Evolutionary conservation across 352 stramenopile genomes (phyloP).

Genomic region (Phytopythium vexans): DNA sequence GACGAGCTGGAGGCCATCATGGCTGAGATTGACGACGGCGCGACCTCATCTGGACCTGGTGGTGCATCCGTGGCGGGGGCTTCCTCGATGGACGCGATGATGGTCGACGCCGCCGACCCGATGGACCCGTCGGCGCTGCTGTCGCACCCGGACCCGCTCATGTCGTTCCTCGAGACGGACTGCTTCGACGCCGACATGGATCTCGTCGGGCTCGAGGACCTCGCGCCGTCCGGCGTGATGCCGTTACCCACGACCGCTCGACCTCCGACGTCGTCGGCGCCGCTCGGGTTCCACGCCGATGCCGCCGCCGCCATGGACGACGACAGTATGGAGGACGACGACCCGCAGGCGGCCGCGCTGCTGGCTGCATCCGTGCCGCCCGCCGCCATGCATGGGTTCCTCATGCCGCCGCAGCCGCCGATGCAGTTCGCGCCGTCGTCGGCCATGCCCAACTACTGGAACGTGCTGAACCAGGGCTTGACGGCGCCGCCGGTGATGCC

Average conservation of each 20-base stretch:
- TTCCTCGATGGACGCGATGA: slow-evolving; percentile 10
- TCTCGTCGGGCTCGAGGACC: slow-evolving; percentile 54
- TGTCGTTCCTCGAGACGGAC: slow-evolving; percentile 50
- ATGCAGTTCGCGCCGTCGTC: slow-evolving; percentile 65
- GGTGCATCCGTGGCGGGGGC: too few species aligned
- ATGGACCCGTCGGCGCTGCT: slow-evolving; percentile 9
- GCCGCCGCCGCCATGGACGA: slow-evolving; percentile 18
- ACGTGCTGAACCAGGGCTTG: slow-evolving; percentile 75
- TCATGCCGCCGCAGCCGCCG: slow-evolving; percentile 11
- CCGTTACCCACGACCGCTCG: not conserved
- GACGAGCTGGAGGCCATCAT: slow-evolving; percentile 78
- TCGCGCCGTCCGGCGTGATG: slow-evolving; percentile 8
- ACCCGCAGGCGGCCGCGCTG: slow-evolving; percentile 15
- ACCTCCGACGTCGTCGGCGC: slow-evolving; percentile 5
- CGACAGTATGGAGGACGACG: slow-evolving; percentile 26
- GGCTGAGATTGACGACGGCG: slow-evolving; percentile 65
- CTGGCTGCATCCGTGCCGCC: slow-evolving; percentile 2
- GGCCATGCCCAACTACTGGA: slow-evolving; percentile 84
- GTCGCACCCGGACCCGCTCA: slow-evolving; percentile 38
- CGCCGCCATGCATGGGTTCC: slow-evolving; percentile 5
- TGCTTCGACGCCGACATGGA: slow-evolving; percentile 66
- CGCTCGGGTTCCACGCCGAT: not conserved
- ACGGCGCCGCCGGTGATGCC: slow-evolving; percentile 17
- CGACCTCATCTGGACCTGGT: not conserved
- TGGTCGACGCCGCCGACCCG: slow-evolving; percentile 26